These are phyloP conservation scores for Eustoma russellianum DNA, from an alignment of 257 asterid species.

Conservation along the genomic window DNA sequence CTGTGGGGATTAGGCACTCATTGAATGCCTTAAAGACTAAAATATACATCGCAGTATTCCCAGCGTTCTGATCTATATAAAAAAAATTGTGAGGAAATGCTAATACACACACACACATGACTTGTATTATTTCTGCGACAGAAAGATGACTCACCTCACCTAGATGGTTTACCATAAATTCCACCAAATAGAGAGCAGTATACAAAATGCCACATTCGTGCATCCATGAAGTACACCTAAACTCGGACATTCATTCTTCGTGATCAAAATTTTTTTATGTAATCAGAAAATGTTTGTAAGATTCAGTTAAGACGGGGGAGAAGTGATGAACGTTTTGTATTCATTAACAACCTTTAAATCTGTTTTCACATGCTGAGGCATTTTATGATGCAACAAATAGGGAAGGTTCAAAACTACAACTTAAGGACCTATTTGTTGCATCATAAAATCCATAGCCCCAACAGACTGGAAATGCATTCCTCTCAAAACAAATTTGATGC, in stretches of 20 bases:
- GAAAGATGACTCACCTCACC: conserved; percentile 67
- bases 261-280: not conserved
- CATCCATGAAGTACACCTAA: conserved; percentile 93
- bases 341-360: not conserved
- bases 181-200: conserved; percentile 92
- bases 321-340: not conserved
- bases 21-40: conserved; percentile 58
- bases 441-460: no score
- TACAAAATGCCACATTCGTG: conserved; percentile 94
- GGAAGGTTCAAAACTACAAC: not conserved
- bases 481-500: no score
- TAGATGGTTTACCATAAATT: conserved; percentile 83
- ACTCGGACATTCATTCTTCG: not conserved
- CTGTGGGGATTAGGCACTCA: conserved; percentile 54
- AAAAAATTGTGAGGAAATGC: conserved; percentile 12
- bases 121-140: conserved; percentile 6
- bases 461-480: no score
- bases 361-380: not conserved
- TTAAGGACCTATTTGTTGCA: no score
- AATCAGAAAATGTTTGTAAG: not conserved
- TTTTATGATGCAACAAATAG: conserved; percentile 5
- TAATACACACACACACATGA: no score
- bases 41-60: conserved; percentile 80
- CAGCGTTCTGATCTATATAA: conserved; percentile 70
- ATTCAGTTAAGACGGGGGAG: not conserved